phyloP scores from a whole-genome alignment of 2,329 filamentous ascomycete genomes.

The Exophiala xenobiotica region DNA sequence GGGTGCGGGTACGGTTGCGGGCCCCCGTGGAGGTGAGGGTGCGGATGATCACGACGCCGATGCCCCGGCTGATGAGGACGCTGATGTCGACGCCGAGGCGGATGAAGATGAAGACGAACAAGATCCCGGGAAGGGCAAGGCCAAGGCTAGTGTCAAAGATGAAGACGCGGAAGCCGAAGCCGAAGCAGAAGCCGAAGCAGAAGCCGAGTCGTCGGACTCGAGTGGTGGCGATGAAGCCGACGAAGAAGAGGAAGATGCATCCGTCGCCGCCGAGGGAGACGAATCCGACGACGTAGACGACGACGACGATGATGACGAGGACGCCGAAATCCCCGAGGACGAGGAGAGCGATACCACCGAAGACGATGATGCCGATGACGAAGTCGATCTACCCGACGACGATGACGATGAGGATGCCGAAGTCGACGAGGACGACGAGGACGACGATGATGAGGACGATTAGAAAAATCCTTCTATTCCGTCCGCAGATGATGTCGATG shows the following conservation, averaged over 20 bases:
- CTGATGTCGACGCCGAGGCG: conserved; percentile 10
- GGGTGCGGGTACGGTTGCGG: neutral
- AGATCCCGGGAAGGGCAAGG: conserved; percentile 5
- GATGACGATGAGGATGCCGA: conserved; percentile 18
- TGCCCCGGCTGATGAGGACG: conserved; percentile 16
- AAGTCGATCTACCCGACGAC: conserved; percentile 7
- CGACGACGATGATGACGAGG: conserved; percentile 15
- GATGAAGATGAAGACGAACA: conserved; percentile 3
- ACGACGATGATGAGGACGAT: conserved; percentile 15
- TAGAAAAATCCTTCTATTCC: neutral
- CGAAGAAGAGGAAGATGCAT: conserved; percentile 8
- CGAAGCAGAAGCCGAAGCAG: conserved; percentile 5
- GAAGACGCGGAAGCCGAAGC: conserved; percentile 9
- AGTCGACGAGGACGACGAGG: conserved; percentile 10
- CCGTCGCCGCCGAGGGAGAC: conserved; percentile 6
- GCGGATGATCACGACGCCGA: conserved; percentile 12
- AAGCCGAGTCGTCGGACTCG: no score
- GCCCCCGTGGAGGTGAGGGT: conserved; percentile 6
- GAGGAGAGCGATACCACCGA: conserved; percentile 11
- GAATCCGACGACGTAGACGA: conserved; percentile 15
- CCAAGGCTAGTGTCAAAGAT: conserved; percentile 6
- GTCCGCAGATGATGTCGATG: neutral
- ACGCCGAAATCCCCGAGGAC: conserved; percentile 12
- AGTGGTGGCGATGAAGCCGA: conserved; percentile 6
- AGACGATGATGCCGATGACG: conserved; percentile 16